Evolutionary conservation across 352 stramenopile species (phyloP), one percentile per base, ranked within the genome.

Genomic region (Thraustochytrium striatum): DNA sequence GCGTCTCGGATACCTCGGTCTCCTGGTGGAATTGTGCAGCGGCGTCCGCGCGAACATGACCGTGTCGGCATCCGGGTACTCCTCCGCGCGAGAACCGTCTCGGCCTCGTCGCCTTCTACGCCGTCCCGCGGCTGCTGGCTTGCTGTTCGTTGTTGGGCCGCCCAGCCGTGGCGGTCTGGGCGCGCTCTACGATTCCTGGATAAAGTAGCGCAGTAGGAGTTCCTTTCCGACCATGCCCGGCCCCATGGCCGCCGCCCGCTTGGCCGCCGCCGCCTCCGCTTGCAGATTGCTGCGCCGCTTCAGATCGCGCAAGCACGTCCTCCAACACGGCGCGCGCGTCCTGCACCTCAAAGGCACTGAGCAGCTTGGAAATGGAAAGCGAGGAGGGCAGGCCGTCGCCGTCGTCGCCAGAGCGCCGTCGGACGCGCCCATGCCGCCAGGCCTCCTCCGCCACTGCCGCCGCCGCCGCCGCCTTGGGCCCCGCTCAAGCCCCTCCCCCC

Each of bases 131-230:
- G 5, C 39, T 13, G 5, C 5, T 13, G 13, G 39, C 39, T 5
- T 47, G 5, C 39, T 47, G 5, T 13, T 47, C 21, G 7, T 21
- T 30, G 16, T 43, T 5, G 9, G 19, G 28, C 16, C 53, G 8
- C 59, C n/a, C 36, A 38, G 59, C 19, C 38, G n/a, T n/a, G n/a
- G n/a, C n/a, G n/a, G n/a, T 16, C 47, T 25, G 16, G 47, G 25
- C 47, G 16, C 47, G 25, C 25, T 25, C 47, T 21, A 25, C 16
- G 47, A 21, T 55, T 75, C 65, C 25, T 75, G 32, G 41, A 75
- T 75, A 25, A 75, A 61, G 47, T 75, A 75, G 7, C 36, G 43
- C n/a, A 75, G 32, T 21, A 75, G 41, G 11, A 75, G 43, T 28
- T 75, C 65, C 16, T 36, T 5, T 36, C 53, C 53, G 19, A 5